Evolutionary conservation across 2,329 filamentous ascomycete genomes (phyloP).

Genomic region (Sporothrix sp.): DNA sequence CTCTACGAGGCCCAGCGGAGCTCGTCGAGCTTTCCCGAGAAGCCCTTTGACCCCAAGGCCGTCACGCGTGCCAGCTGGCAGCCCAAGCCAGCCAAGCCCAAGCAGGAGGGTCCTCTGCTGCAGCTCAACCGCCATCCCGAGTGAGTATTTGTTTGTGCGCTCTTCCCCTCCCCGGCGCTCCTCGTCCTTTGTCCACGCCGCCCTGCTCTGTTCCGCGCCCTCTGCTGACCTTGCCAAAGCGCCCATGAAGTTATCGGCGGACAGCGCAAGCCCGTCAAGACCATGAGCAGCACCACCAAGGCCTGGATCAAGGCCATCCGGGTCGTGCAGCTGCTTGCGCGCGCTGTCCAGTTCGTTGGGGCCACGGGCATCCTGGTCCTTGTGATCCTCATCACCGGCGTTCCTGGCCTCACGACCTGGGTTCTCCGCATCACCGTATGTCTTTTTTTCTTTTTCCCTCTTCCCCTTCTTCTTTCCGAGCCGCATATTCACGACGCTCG

Average conservation of each 20-base stretch:
- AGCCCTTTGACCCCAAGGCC: conserved; percentile 75
- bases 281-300: conserved; percentile 63
- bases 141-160: conserved; percentile 39
- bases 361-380: conserved; percentile 64
- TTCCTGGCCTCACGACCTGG: conserved; percentile 58
- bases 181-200: not conserved
- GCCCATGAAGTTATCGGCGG: conserved; percentile 55
- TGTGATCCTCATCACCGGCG: conserved; percentile 65
- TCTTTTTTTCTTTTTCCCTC: conserved; percentile 11
- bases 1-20: conserved; percentile 52
- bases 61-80: conserved; percentile 70
- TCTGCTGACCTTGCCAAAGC: conserved; percentile 25
- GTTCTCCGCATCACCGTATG: conserved; percentile 68
- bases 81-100: conserved; percentile 50
- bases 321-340: conserved; percentile 57
- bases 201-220: not conserved
- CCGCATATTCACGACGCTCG: no score
- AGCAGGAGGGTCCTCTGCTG: conserved; percentile 65
- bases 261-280: conserved; percentile 48
- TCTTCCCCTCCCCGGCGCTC: not conserved
- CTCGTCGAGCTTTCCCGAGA: conserved; percentile 43
- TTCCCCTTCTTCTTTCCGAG: not conserved
- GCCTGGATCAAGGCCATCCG: conserved; percentile 59
- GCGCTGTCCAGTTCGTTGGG: conserved; percentile 56
- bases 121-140: conserved; percentile 83